Conservation (phyloP, 192 early-diverging fungal genomes). For the Linnemannia schmuckeri region DNA sequence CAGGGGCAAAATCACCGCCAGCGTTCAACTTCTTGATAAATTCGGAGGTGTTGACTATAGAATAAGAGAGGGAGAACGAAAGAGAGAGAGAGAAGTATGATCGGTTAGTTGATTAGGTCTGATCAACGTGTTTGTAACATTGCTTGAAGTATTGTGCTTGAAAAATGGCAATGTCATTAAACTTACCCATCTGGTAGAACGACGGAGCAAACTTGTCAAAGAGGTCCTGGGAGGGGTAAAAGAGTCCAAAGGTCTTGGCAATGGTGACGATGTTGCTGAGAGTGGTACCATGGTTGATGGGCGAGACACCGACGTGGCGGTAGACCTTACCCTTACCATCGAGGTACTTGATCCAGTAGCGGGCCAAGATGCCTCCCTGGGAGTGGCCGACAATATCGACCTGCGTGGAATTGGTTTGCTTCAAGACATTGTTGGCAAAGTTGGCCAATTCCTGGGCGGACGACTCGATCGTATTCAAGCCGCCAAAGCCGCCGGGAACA, state of each 20-base stretch:
- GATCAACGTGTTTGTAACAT: not conserved
- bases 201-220: conserved; percentile 29
- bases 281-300: conserved; percentile 46
- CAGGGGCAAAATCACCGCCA: conserved; percentile 20
- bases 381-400: conserved; percentile 49
- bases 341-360: conserved; percentile 50
- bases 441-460: conserved; percentile 26
- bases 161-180: not conserved
- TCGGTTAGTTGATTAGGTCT: not conserved
- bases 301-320: conserved; percentile 29
- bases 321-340: conserved; percentile 36
- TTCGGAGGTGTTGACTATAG: conserved; percentile 9
- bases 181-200: conserved; percentile 28
- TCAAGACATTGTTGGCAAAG: conserved; percentile 33
- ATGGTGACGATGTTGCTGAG: conserved; percentile 11
- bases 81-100: too few relatives aligned
- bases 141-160: not conserved
- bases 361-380: conserved; percentile 40
- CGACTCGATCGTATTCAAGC: conserved; percentile 30
- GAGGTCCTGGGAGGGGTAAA: conserved; percentile 8
- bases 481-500: conserved; percentile 12
- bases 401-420: conserved; percentile 13
- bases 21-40: conserved; percentile 36
- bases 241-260: conserved; percentile 26
- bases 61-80: not conserved